Base-by-base conservation (phyloP, 148 eudicot species). In the Beta vulgaris region DNA sequence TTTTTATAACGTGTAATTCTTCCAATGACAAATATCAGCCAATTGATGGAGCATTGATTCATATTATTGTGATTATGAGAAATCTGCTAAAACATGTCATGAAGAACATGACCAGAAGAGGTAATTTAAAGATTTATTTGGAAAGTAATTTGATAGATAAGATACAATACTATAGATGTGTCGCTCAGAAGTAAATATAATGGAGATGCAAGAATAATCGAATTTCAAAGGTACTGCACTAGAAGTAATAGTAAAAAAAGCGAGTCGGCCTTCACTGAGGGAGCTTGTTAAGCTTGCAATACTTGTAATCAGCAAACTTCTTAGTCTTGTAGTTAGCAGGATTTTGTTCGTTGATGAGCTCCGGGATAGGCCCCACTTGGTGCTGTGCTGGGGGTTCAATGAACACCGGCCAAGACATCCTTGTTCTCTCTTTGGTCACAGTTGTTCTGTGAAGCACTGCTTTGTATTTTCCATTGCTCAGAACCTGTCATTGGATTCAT, bases 391-490 rank as follows among this genome's bases (percentile, higher is more conserved):
- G 88, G 16, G 96, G 98, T 73, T 93, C 93, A 40, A 93, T 66
- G 76, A 93, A 91, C 43, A 93, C 87, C 0, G 98, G 96, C 96
- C 98, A 93, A 36, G 98, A 93, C 93, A 93, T 90, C 76, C 98
- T 86, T n/a, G 93, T 84, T 62, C 76, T 76, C 3, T 91, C 89
- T 77, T 89, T 90, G 84, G 79, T 88, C 39, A 93, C 96, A 0
- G 87, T 85, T 42, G 96, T 76, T 72, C 96, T 81, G 68, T 93
- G 98, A 6, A 76, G 72, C 31, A 91, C 93, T 0, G 90, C 85
- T 82, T 93, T 93, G 83, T 89, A 90, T 49, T 84, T 86, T 23
- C 91, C 93, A 78, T 93, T 91, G 91, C 98, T 93, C 39, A 91
- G 35, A 26, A 88, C 83, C 92, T 90, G 40, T 31, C 32, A 2